phyloP scores from a whole-genome alignment of 208 protist genomes.

The Leishmania aethiopica region DNA sequence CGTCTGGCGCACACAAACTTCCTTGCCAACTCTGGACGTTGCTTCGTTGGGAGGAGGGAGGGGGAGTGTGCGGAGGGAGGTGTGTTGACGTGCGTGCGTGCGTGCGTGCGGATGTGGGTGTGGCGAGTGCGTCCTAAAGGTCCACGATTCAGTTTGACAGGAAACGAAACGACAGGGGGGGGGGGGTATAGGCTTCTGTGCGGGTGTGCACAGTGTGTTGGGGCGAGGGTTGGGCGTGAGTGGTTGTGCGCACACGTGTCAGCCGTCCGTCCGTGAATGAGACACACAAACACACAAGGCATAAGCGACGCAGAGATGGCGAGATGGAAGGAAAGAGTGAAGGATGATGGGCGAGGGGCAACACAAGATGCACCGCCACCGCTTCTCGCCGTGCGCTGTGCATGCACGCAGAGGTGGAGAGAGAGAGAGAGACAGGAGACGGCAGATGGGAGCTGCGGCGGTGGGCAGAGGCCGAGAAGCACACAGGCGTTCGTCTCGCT shows the following conservation, averaged over 20 bases:
- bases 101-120: not conserved
- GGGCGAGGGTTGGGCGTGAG: not conserved
- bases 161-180: not conserved
- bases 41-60: not conserved
- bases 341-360: not conserved
- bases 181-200: not conserved
- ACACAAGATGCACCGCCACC: not conserved
- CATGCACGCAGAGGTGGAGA: not conserved
- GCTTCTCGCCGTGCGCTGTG: not conserved
- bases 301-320: not conserved
- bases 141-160: not conserved
- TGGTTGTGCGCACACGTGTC: not conserved
- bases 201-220: not conserved
- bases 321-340: constrained; percentile 6
- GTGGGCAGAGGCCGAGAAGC: not conserved
- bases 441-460: not conserved
- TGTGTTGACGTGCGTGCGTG: not conserved
- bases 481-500: not conserved
- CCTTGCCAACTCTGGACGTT: not conserved
- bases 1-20: not conserved
- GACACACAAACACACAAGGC: not conserved
- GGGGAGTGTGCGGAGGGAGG: no score
- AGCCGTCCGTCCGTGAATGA: not conserved
- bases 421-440: constrained; percentile 7
- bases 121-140: not conserved